These are phyloP conservation scores for Diversispora epigaea DNA, from an alignment of 192 early-diverging fungal genomes.

Conservation along the genomic window DNA sequence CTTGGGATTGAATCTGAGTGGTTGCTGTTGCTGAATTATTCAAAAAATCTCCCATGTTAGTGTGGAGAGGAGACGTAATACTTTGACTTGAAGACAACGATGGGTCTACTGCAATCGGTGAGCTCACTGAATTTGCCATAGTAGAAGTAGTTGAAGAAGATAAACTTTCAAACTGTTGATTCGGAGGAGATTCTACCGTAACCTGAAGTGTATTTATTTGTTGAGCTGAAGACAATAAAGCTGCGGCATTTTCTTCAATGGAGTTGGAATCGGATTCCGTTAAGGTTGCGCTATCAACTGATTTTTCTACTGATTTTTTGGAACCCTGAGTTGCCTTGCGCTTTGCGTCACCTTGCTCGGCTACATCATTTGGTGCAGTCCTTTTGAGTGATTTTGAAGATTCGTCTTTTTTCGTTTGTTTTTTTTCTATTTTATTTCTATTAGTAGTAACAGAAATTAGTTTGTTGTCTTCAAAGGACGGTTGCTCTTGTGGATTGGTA, in stretches of 20 bases:
- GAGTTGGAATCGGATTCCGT: not conserved
- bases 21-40: conserved; percentile 2
- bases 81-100: not conserved
- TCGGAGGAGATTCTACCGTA: not conserved
- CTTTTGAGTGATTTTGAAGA: conserved; percentile 17
- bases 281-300: not conserved
- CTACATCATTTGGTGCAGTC: conserved; percentile 7
- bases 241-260: conserved; percentile 1
- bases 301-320: not conserved
- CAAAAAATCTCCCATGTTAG: conserved; percentile 22
- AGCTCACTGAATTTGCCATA: not conserved
- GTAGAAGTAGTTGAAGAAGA: not conserved
- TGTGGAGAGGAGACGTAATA: not conserved
- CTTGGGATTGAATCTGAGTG: not conserved
- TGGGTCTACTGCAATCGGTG: conserved; percentile 27
- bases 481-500: conserved; percentile 10
- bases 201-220: not conserved
- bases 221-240: not conserved
- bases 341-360: conserved; percentile 13
- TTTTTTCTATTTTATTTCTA: conserved; percentile 16
- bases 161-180: not conserved
- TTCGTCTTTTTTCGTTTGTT: conserved; percentile 8
- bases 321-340: conserved; percentile 12
- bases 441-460: not conserved
- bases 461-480: not conserved